Evolutionary conservation across 768 basidiomycete species (phyloP), one percentile per base, ranked within the genome.

Genomic region (Leucosporidium scottii): DNA sequence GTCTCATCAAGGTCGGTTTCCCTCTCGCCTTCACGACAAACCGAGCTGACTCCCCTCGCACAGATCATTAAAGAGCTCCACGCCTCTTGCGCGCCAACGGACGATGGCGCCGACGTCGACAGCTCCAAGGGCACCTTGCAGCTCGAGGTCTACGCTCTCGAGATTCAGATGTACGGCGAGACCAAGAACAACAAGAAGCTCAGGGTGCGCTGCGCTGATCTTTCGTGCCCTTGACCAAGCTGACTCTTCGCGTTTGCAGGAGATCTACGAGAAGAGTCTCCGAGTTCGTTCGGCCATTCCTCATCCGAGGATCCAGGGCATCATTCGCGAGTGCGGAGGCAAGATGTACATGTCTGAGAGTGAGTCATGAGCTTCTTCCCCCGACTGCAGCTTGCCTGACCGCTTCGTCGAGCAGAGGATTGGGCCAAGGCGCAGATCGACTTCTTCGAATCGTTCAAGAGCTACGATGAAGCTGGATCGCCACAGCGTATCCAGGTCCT

Each of bases 261-360:
- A 96, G 79, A 96, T 98, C 62, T 99, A 99, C 80, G 93, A 96
- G 73, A 93, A 94, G 15, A 88, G 91, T 18, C 90, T 90, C 71
- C 85, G 86, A 54, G 90, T 99, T 61, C 88, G 91, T 28, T 93
- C 91, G 12, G 96, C 96, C 15, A 97, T 99, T 69, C 93, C 96
- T 21, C 96, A 98, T 80, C 96, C 96, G 15, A 85, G 92, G 36
- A 97, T 98, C 75, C 93, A 97, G 89, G 96, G 94, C 53, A 91
- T 98, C 61, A 98, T 99, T 80, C 91, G 93, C 76, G 96, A 99
- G 79, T 98, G 94, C 73, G 96, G 96, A 21, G 96, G 96, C 3
- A 99, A 99, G 80, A 99, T 99, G 96, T 98, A 96, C 93, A 98
- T 99, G 96, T 92, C 91, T 66, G 96, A 98, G 83, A 89, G 94